Base-by-base conservation (phyloP, 345 rosid genomes). In the Salix dunnii region DNA sequence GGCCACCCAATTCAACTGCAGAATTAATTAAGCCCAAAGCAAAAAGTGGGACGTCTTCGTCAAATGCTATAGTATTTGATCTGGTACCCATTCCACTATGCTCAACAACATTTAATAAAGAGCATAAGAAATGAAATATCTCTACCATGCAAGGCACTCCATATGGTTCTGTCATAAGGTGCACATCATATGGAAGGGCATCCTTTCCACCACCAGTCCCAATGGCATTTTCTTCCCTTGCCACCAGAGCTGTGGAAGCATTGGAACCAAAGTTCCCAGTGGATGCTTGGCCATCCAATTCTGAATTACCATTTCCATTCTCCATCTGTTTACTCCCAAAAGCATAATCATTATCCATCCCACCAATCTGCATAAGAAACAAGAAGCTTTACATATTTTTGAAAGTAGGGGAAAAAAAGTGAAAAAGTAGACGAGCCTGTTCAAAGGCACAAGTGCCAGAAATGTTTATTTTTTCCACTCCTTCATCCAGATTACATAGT, bases 101-200 rank as follows among this genome's bases (percentile, higher is more conserved):
- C 87, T 96, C 99, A 66, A 83, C 88, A 81, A 78, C 89, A 87
- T 93, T 91, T 81, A 93, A 81, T 70, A 92, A 80, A 73, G 98
- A 86, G 77, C 98, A 96, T 81, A 93, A 75, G 49, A 93, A 96
- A 79, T 96, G 97, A 83, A 96, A 96, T 84, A 93, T 90, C 84
- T 96, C 99, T 85, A 96, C 98, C 98, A 96, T 91, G 84, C 97
- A 90, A 66, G 98, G 97, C 60, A 92, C 90, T 51, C 99, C 97
- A 84, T 91, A 96, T 53, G 96, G 99, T 82, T 92, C 97, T 75
- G 90, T 89, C 96, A 91, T 90, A 66, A 91, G 85, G 79, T 91
- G 93, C 82, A 84, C 78, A 88, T 93, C 99, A 83, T 77, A 84
- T 70, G 94, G 84, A 84, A 86, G 86, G 80, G 83, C 84, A 53